These are phyloP conservation scores for Penicillium crustosum DNA, from an alignment of 2,329 filamentous ascomycete genomes.

Conservation along the genomic window DNA sequence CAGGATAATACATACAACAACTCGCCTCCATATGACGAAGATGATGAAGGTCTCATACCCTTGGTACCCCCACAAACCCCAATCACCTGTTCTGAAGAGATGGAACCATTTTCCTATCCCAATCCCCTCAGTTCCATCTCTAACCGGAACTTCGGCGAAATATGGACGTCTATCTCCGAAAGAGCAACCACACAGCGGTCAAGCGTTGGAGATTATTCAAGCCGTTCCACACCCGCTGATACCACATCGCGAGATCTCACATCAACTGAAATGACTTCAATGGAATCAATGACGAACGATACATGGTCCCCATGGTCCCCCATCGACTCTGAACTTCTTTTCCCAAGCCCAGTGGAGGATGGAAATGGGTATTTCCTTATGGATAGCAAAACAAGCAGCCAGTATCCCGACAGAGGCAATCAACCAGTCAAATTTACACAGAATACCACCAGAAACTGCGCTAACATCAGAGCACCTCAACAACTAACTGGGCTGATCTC, in stretches of 20 bases:
- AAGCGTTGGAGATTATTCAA: constrained; percentile 3
- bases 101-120: background rate
- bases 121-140: background rate
- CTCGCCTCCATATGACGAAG: background rate
- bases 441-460: constrained; percentile 19
- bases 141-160: background rate
- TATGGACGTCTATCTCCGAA: background rate
- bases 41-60: background rate
- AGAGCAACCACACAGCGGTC: background rate
- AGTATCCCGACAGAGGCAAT: constrained; percentile 26
- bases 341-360: constrained; percentile 10
- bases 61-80: background rate
- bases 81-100: background rate
- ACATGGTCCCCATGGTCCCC: constrained; percentile 19
- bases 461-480: constrained; percentile 8
- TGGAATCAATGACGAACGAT: constrained; percentile 14
- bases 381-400: constrained; percentile 29
- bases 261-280: constrained; percentile 7
- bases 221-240: constrained; percentile 12
- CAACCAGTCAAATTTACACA: constrained; percentile 25
- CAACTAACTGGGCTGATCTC: constrained; percentile 21
- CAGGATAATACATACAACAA: background rate
- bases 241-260: constrained; percentile 15
- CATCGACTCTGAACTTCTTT: constrained; percentile 23
- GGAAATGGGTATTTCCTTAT: constrained; percentile 32